These are phyloP conservation scores for Colletotrichum australisinense DNA, from an alignment of 2,329 filamentous ascomycete species.

Conservation along the genomic window DNA sequence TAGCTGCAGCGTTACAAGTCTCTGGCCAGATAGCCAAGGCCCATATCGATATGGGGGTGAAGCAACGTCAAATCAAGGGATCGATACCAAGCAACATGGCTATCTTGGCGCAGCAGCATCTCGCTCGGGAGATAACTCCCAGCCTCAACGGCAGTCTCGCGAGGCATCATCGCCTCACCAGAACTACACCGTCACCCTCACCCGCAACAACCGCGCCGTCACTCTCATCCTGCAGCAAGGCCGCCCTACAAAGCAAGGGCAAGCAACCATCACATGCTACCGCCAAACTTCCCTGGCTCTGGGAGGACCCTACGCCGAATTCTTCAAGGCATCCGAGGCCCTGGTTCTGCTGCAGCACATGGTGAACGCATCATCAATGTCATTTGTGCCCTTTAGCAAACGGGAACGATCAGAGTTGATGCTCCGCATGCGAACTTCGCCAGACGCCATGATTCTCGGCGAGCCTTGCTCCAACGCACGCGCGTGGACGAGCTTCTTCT, in stretches of 20 bases:
- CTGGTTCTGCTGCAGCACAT: slow-evolving; percentile 27
- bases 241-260: neutral
- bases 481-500: slow-evolving; percentile 32
- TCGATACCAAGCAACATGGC: slow-evolving; percentile 9
- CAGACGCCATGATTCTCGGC: slow-evolving; percentile 26
- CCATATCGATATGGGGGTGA: neutral
- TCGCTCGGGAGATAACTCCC: neutral
- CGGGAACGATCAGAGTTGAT: slow-evolving; percentile 25
- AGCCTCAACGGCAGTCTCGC: neutral
- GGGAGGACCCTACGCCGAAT: slow-evolving; percentile 20
- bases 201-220: slow-evolving; percentile 26
- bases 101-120: neutral
- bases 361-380: slow-evolving; percentile 29
- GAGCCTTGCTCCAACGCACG: slow-evolving; percentile 29
- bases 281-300: slow-evolving; percentile 25
- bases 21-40: slow-evolving; percentile 6
- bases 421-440: slow-evolving; percentile 24
- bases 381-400: slow-evolving; percentile 12
- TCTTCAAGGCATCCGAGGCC: slow-evolving; percentile 33
- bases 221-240: slow-evolving; percentile 26
- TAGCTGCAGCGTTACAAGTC: slow-evolving; percentile 17
- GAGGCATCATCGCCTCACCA: slow-evolving; percentile 20
- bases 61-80: neutral
- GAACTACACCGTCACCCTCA: slow-evolving; percentile 26
- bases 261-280: slow-evolving; percentile 27